Base-by-base conservation (phyloP, 2,329 filamentous ascomycete species). In the Clonostachys rhizophaga region DNA sequence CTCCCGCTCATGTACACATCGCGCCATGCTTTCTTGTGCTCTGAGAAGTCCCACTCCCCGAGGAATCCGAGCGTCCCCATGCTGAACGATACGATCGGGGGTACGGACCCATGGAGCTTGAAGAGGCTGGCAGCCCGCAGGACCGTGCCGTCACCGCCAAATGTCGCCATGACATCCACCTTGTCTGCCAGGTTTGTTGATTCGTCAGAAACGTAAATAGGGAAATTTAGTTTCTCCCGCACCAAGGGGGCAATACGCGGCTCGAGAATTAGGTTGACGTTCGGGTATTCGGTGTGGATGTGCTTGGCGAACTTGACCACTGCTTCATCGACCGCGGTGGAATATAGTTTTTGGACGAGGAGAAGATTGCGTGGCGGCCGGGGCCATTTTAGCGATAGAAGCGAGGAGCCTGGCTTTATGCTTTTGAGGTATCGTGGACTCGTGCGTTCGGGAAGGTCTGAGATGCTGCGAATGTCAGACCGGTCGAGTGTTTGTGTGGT, bases 11-110 rank as follows among this genome's bases (percentile, higher is more conserved):
- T 95, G 69, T 95, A 96, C 46, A 94, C 89, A 62, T 96, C 89
- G 43, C 90, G 76, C 71, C 95, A 96, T 0, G 94, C 94, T 43
- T 89, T 80, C 68, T 96, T 96, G 70, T 95, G 89, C 58, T 97
- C 91, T 7, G 77, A 76, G 62, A 97, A 97, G 58, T 94, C 95
- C 91, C 92, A 99, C 67, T 97, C 92, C 14, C 92, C 91, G 8
- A 99, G 71, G 55, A 99, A 99, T 0, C 94, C 94, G 1, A 99
- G 72, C 0, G 92, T 95, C 6, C 94, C 94, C 89, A 99, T 96
- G 62, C 91, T 95, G 62, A 99, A 99, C 2, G 89, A 91, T 8
- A 99, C 74, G 34, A 99, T 87, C 0, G 94, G 94, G 1, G 94
- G 94, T 0, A 99, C 92, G 40, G 83, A 83, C 3, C 79, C 75